A percentile compares a stretch with the other conserved stretches of the same genome.
phyloP scores from a whole-genome alignment of 2,329 filamentous ascomycete species.

The Raffaelea arxii region DNA sequence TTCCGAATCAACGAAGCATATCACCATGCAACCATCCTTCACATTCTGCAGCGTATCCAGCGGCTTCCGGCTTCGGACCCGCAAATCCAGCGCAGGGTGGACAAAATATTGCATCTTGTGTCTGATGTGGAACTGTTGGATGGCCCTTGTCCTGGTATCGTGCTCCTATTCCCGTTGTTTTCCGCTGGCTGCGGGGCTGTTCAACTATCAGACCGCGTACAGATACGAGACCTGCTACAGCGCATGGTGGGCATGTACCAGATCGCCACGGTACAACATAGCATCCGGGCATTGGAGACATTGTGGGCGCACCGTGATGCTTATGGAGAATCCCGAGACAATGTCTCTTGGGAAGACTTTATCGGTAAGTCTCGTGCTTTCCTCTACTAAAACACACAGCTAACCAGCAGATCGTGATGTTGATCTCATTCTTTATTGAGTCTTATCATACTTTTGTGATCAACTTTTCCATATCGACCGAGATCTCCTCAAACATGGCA shows the following conservation, averaged over 20 bases:
- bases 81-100: not conserved
- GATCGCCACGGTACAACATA: not conserved
- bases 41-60: not conserved
- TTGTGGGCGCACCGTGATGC: not conserved
- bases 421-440: not conserved
- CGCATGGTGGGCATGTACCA: not conserved
- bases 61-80: not conserved
- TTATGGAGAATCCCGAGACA: not conserved
- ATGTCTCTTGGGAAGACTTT: not conserved
- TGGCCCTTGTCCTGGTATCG: not conserved
- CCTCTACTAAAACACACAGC: no score
- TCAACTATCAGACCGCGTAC: not conserved
- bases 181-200: not conserved
- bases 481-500: slow-evolving; percentile 1
- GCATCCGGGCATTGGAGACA: not conserved
- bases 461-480: not conserved
- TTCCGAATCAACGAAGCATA: not conserved
- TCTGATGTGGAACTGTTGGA: not conserved
- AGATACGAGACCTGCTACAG: not conserved
- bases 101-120: not conserved
- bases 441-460: not conserved
- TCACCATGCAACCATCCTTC: not conserved
- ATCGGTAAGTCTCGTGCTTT: not conserved
- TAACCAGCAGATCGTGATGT: not conserved
- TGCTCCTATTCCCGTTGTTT: not conserved